Conservation (phyloP, 805 yeast genomes). For the Metschnikowia sp. region DNA sequence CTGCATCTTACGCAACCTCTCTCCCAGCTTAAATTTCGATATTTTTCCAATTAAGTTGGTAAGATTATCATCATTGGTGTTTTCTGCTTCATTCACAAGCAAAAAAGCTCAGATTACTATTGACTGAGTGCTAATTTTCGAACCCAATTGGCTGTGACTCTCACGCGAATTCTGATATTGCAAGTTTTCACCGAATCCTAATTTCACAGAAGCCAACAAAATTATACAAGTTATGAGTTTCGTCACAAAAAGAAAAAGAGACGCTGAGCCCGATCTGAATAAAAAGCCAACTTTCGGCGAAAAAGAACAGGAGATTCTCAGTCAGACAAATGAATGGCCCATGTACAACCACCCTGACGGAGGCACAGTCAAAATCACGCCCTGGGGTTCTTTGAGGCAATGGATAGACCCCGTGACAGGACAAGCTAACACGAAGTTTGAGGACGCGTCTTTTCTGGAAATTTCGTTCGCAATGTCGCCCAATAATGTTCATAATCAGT, state of each 20-base stretch:
- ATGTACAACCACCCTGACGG: conserved; percentile 60
- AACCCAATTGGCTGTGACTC: too few species aligned
- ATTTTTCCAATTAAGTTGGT: too few species aligned
- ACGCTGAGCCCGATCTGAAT: conserved; percentile 22
- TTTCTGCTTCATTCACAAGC: too few species aligned
- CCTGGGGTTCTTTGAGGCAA: conserved; percentile 58
- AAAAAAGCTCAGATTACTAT: too few species aligned
- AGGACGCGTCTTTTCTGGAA: conserved; percentile 33
- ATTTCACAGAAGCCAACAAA: too few species aligned
- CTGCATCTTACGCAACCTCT: too few species aligned
- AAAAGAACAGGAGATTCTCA: conserved; percentile 15
- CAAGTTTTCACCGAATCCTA: too few species aligned
- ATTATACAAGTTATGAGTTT: background rate
- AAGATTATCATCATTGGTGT: too few species aligned
- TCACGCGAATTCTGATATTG: too few species aligned
- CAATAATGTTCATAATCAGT: conserved; percentile 5
- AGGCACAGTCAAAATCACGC: conserved; percentile 58
- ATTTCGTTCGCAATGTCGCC: conserved; percentile 19
- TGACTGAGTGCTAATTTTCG: too few species aligned
- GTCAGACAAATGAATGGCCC: conserved; percentile 45
- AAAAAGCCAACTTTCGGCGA: conserved; percentile 20
- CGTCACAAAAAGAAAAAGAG: conserved; percentile 23
- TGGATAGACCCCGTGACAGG: conserved; percentile 41
- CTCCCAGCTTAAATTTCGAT: too few species aligned
- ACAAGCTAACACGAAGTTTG: conserved; percentile 45